Percentiles rank a stretch among this genome's conserved stretches.
These are phyloP conservation scores for Periconia sp. DNA, from an alignment of 2,329 filamentous ascomycete genomes.

Conservation along the genomic window DNA sequence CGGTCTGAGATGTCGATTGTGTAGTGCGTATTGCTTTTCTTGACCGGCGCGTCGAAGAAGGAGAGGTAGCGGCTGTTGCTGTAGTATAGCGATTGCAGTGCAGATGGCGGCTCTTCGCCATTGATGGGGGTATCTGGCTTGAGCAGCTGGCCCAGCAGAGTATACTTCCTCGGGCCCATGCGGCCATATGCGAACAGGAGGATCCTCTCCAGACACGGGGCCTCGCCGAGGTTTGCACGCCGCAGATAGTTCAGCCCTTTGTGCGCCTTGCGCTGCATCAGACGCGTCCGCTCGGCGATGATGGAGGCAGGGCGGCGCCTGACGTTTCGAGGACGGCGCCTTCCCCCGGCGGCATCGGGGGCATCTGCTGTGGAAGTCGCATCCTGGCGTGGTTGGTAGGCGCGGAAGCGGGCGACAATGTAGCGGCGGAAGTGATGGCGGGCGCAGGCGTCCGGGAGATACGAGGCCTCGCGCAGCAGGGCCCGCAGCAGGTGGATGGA, in stretches of 20 bases:
- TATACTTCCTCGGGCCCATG: conserved; percentile 57
- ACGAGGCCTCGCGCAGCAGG: conserved; percentile 64
- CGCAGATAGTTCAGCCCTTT: conserved; percentile 53
- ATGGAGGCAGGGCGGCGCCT: conserved; percentile 25
- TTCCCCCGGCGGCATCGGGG: conserved; percentile 25
- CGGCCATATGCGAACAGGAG: conserved; percentile 64
- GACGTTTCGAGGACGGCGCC: conserved; percentile 23
- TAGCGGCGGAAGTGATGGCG: conserved; percentile 57
- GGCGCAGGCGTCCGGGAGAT: conserved; percentile 64
- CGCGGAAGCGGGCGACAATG: conserved; percentile 56
- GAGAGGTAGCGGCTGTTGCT: conserved; percentile 35
- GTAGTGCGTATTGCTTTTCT: conserved; percentile 11
- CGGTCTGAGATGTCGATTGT: conserved; percentile 35
- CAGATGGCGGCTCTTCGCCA: conserved; percentile 14
- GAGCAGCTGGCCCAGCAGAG: conserved; percentile 45
- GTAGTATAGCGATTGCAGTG: conserved; percentile 45
- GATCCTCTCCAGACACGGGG: conserved; percentile 57
- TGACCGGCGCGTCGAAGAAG: conserved; percentile 36
- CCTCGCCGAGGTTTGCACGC: conserved; percentile 64
- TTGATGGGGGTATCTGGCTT: conserved; percentile 25
- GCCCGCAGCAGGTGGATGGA: conserved; percentile 59
- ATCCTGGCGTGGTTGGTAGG: conserved; percentile 43
- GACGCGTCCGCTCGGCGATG: conserved; percentile 28
- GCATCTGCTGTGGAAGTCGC: conserved; percentile 21
- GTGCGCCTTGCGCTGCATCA: conserved; percentile 29